phyloP scores from a whole-genome alignment of 1,284 basidiomycete genomes.

The Cutaneotrichosporon mucoides region DNA sequence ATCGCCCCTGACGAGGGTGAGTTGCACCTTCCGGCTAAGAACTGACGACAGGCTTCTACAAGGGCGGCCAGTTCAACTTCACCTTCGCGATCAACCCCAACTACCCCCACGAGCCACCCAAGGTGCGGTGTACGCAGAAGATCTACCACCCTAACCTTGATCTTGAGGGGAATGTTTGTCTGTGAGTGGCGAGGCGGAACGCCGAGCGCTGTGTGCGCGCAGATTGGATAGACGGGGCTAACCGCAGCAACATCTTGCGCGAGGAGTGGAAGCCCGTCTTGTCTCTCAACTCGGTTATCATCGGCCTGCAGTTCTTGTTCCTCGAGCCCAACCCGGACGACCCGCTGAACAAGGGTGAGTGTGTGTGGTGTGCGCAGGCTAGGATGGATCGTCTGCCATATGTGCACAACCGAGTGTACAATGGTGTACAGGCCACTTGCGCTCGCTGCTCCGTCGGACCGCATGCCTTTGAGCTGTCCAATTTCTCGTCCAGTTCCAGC shows the following conservation, averaged over 20 bases:
- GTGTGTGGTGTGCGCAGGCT: too few relatives aligned
- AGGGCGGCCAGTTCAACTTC: constrained; percentile 88
- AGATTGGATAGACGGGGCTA: constrained; percentile 1
- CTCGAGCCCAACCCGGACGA: constrained; percentile 98
- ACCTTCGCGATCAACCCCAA: constrained; percentile 94
- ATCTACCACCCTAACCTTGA: constrained; percentile 99
- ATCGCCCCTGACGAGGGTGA: constrained; percentile 95
- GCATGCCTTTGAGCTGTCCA: too few relatives aligned
- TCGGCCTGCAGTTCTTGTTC: constrained; percentile 96
- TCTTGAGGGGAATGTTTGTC: constrained; percentile 90
- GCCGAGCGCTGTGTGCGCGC: too few relatives aligned
- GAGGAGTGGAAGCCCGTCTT: constrained; percentile 99
- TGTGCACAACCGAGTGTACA: too few relatives aligned
- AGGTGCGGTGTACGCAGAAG: constrained; percentile 97
- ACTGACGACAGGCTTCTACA: constrained; percentile 82
- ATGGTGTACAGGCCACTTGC: too few relatives aligned
- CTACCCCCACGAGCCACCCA: constrained; percentile 98
- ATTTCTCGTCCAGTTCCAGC: too few relatives aligned
- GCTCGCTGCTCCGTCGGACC: too few relatives aligned
- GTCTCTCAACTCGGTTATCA: constrained; percentile 95
- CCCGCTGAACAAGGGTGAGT: constrained; percentile 75
- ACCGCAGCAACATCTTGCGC: constrained; percentile 76
- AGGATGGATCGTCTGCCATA: too few relatives aligned
- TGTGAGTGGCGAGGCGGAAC: constrained; percentile 44
- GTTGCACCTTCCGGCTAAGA: too few relatives aligned